Evolutionary conservation across 2,329 filamentous ascomycete genomes (phyloP), one percentile per base, ranked within the genome.

Genomic region (Colletotrichum echinochloae): DNA sequence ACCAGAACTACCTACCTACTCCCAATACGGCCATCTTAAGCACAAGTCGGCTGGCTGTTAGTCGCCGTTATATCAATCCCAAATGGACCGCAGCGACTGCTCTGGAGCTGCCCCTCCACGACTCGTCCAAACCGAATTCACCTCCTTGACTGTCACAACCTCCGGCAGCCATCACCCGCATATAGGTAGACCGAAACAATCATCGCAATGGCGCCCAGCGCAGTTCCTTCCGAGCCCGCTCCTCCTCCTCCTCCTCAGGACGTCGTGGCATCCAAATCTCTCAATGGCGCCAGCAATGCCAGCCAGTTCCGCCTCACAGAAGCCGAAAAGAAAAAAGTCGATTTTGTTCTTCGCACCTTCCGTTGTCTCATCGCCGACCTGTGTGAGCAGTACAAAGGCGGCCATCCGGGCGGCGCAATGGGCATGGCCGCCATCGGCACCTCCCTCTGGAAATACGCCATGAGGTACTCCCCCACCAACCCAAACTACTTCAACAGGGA

Each of bases 311-410:
- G 54, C 18, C 71, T 73, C 28, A 66, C 60, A 20, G 61, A 60
- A 1, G 37, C 52, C 18, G 56, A 72, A 20, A 73, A 72, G 61
- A 65, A 60, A 33, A 56, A 73, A 46, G 71, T 69, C 48, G 71
- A 73, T 28, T 61, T 70, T 16, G 87, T 90, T 2, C 79, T 92
- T 60, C 85, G 84, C 74, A 87, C 87, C 7, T 91, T 91, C 76
- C 83, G 90, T 65, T 81, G 87, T 60, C 79, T 92, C 37, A 90
- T 92, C 69, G 89, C 90, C 54, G 91, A 93, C 76, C 79, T 93
- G 3, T 92, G 90, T 75, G 86, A 92, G 77, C 90, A 92, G 73
- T 93, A 91, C 79, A 88, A 88, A 72, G 90, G 90, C 44, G 91
- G 91, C 0, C 91, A 92, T 76, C 90, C 90, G 23, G 90, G 90